Evolutionary conservation across 179 eudicot species (phyloP).

Genomic region (Pouteria campechiana): DNA sequence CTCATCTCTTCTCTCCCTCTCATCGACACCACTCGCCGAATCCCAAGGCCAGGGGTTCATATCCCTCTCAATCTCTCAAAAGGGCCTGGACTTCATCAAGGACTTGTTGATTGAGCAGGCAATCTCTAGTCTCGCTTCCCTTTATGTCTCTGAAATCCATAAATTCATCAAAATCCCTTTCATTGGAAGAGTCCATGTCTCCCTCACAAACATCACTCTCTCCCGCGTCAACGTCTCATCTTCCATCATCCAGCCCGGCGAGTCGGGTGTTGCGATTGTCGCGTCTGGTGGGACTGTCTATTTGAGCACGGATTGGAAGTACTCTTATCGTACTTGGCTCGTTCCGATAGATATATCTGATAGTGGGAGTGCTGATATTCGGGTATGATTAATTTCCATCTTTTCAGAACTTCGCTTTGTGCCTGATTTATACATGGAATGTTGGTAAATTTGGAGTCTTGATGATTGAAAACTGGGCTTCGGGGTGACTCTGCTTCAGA

Average conservation of each 20-base stretch:
- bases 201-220: slow-evolving; percentile 45
- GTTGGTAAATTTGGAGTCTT: too few species aligned
- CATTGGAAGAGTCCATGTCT: slow-evolving; percentile 44
- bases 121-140: slow-evolving; percentile 40
- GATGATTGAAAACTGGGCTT: too few species aligned
- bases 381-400: slow-evolving; percentile 22
- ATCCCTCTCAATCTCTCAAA: slow-evolving; percentile 36
- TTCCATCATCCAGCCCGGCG: slow-evolving; percentile 42
- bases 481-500: too few species aligned
- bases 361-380: slow-evolving; percentile 59
- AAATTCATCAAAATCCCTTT: slow-evolving; percentile 47
- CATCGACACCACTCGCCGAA: too few species aligned
- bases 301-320: slow-evolving; percentile 65
- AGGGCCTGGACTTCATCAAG: slow-evolving; percentile 58
- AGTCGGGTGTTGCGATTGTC: slow-evolving; percentile 41
- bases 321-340: slow-evolving; percentile 52
- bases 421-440: too few species aligned
- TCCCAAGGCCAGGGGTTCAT: too few species aligned
- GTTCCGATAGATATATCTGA: slow-evolving; percentile 58
- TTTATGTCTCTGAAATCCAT: slow-evolving; percentile 44
- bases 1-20: too few species aligned
- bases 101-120: slow-evolving; percentile 46
- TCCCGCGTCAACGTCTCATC: slow-evolving; percentile 27
- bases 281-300: slow-evolving; percentile 62
- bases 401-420: background rate